These are phyloP conservation scores for Asparagopsis taxiformis DNA, from an alignment of 31 red algal genomes.

Conservation along the genomic window DNA sequence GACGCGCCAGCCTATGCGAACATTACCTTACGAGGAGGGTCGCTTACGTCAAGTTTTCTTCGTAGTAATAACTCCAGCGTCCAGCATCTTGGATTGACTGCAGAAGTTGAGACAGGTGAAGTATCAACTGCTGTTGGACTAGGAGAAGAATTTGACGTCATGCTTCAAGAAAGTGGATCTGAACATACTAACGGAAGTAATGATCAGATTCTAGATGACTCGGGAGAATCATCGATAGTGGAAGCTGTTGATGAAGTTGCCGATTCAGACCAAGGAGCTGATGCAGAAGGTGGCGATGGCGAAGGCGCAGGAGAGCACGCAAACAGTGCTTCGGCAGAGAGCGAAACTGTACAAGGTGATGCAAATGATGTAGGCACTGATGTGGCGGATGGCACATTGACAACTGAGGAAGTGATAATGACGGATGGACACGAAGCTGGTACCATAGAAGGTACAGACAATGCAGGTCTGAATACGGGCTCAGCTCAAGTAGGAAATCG, in stretches of 20 bases:
- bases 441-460: too few relatives aligned
- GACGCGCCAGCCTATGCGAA: slow-evolving; percentile 29
- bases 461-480: too few relatives aligned
- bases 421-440: too few relatives aligned
- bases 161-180: slow-evolving; percentile 6
- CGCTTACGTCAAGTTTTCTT: too few relatives aligned
- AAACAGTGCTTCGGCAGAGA: background rate
- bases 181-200: background rate
- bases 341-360: slow-evolving; percentile 8
- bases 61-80: too few relatives aligned
- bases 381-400: too few relatives aligned
- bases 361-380: slow-evolving; percentile 2
- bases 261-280: slow-evolving; percentile 4
- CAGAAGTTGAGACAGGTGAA: too few relatives aligned
- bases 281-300: background rate
- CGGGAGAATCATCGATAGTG: background rate
- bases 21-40: too few relatives aligned
- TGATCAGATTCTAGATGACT: background rate
- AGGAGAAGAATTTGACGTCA: slow-evolving; percentile 32
- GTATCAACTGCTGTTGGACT: too few relatives aligned
- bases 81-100: too few relatives aligned
- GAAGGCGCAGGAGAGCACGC: background rate
- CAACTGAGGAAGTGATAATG: too few relatives aligned
- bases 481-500: too few relatives aligned
- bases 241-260: background rate